Evolutionary conservation across 1,284 basidiomycete species (phyloP), one percentile per base, ranked within the genome.

Genomic region (Marasmius oreades): DNA sequence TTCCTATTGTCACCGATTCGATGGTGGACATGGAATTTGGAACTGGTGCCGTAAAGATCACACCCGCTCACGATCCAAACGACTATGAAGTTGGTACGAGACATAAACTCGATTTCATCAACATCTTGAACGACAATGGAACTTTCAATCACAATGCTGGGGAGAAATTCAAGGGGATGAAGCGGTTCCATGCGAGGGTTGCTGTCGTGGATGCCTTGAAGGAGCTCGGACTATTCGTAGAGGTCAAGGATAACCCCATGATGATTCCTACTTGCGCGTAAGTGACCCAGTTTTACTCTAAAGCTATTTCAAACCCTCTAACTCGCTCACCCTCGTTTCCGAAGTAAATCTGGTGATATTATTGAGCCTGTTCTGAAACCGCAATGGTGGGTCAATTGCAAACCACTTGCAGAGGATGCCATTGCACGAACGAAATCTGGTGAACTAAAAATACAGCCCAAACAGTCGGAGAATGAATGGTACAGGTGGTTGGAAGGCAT

Each of bases 41-140:
- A 55, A 99, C 97, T 24, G 97, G 97, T 73, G 97, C 96, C 5
- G 96, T 99, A 58, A 99, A 99, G 78, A 99, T 99, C 69, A 99
- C 97, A 0, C 97, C 97, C n/a, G 97, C 96, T 0, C 97, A 99
- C 70, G 97, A 99, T 71, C 90, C 88, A 36, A 97, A 97, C 69
- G 96, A 99, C 81, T 99, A 97, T 72, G 94, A 96, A 65, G 94
- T 96, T 63, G 97, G 94, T 31, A 70, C 86, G 67, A 78, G 96
- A 46, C 94, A 99, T 72, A 85, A 90, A 11, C 80, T 99, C 45
- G 88, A 93, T 57, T 97, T 98, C 69, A 92, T 99, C 77, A 98
- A 92, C 70, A 91, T 99, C 64, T 73, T 99, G 67, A 97, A 98
- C 69, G 97, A 99, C 64, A 94, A 99, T 68, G 97, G 97, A 12